Percentiles rank a stretch among this genome's conserved stretches.
phyloP scores from a whole-genome alignment of 352 stramenopile genomes.

The Pilasporangium apinafurcum region DNA sequence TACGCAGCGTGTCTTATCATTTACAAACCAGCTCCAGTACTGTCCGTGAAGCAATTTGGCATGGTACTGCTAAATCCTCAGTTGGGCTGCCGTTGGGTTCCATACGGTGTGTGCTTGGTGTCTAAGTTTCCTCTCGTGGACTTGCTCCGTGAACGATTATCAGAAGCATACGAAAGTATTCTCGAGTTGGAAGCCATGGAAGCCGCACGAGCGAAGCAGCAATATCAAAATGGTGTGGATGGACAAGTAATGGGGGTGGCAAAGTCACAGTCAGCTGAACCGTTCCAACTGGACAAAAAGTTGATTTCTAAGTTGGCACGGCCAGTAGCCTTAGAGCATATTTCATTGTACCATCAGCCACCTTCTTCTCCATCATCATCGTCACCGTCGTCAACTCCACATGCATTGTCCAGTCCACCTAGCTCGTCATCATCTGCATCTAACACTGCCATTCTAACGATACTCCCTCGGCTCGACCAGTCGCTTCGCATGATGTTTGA shows the following conservation, averaged over 20 bases:
- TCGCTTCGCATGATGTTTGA: conserved; percentile 78
- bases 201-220: conserved; percentile 16
- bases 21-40: conserved; percentile 63
- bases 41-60: conserved; percentile 54
- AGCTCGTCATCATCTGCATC: conserved; percentile 23
- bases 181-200: conserved; percentile 60
- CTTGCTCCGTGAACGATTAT: conserved; percentile 68
- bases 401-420: conserved; percentile 12
- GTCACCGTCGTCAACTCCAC: neutral
- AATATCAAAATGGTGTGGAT: too few species aligned
- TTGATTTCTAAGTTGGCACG: conserved; percentile 72
- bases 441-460: conserved; percentile 25
- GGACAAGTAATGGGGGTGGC: conserved; percentile 11
- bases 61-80: conserved; percentile 41
- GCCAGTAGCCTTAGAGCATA: conserved; percentile 57
- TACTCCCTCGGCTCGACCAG: conserved; percentile 60
- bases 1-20: conserved; percentile 76
- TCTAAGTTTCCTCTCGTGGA: conserved; percentile 83
- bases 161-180: conserved; percentile 79
- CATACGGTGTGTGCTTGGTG: conserved; percentile 73
- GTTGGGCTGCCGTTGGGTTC: conserved; percentile 51
- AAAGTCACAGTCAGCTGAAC: conserved; percentile 8
- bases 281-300: conserved; percentile 76
- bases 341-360: conserved; percentile 39
- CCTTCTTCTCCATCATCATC: conserved; percentile 10